Percentiles rank a stretch among this genome's conserved stretches.
Conservation (phyloP, 345 rosid genomes). For the Heritiera fomes region DNA sequence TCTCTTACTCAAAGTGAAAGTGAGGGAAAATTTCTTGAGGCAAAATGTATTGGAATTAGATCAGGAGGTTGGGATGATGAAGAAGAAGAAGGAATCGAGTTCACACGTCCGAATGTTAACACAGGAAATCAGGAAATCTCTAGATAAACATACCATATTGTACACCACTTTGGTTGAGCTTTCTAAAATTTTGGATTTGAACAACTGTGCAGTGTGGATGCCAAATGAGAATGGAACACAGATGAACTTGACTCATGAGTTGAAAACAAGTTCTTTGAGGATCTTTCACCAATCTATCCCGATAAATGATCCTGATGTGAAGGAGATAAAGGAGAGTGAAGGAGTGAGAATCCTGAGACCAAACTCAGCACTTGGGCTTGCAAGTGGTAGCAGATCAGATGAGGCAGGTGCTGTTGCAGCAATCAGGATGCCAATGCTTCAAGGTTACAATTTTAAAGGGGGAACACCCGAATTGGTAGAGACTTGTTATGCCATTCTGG, state of each 20-base stretch:
- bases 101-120: constrained; percentile 89
- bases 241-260: constrained; percentile 79
- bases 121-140: constrained; percentile 77
- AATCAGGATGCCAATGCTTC: constrained; percentile 90
- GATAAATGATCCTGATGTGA: constrained; percentile 57
- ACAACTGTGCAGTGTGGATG: constrained; percentile 94
- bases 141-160: constrained; percentile 79
- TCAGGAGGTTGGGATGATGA: constrained; percentile 93
- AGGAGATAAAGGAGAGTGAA: constrained; percentile 56
- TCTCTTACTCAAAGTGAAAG: constrained; percentile 78
- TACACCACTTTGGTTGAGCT: constrained; percentile 88
- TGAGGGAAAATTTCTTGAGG: constrained; percentile 87
- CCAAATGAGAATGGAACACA: constrained; percentile 68
- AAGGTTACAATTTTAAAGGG: constrained; percentile 79
- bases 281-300: constrained; percentile 40
- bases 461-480: constrained; percentile 84
- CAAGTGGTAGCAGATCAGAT: constrained; percentile 58
- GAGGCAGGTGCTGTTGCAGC: constrained; percentile 83
- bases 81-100: constrained; percentile 83
- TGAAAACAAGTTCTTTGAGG: constrained; percentile 44
- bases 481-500: constrained; percentile 77
- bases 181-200: constrained; percentile 81
- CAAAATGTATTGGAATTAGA: constrained; percentile 82
- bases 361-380: constrained; percentile 61
- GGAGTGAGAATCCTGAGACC: constrained; percentile 65